Percentiles rank a stretch among this genome's conserved stretches.
Evolutionary conservation across 2,329 filamentous ascomycete species (phyloP).

Genomic region (Aspergillus sp.): DNA sequence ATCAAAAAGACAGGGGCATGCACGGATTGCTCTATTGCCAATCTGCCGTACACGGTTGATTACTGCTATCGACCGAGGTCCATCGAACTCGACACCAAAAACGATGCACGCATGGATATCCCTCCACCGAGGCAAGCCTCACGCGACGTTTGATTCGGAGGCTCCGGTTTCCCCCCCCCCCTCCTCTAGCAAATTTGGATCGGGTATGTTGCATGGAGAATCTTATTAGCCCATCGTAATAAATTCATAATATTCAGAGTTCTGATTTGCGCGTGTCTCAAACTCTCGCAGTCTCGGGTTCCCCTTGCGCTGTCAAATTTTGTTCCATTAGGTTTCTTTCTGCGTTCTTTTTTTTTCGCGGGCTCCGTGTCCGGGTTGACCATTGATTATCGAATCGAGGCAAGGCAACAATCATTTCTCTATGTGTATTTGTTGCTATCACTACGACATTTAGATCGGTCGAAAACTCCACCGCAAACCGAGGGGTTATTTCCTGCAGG

Average conservation of each 20-base stretch:
- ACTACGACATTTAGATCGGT: not conserved
- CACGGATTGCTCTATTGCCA: not conserved
- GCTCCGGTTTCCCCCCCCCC: not conserved
- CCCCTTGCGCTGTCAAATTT: not conserved
- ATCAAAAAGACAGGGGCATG: not conserved
- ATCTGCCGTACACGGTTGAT: not conserved
- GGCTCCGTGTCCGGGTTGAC: not conserved
- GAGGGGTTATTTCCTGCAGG: not conserved
- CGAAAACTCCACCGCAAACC: not conserved
- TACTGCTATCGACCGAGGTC: not conserved
- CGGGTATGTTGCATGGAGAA: not conserved
- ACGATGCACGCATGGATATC: not conserved
- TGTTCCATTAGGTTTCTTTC: not conserved
- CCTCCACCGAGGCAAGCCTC: not conserved
- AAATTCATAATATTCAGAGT: not conserved
- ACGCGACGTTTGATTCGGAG: not conserved
- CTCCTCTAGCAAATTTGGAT: not conserved
- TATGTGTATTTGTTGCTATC: not conserved
- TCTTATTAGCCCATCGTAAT: not conserved
- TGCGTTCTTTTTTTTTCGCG: not conserved
- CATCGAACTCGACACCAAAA: not conserved
- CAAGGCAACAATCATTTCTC: constrained; percentile 1
- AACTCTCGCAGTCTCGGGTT: not conserved
- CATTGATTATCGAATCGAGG: not conserved
- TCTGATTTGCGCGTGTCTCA: not conserved